phyloP scores from a whole-genome alignment of 768 basidiomycete species.

The Ramaria rubella region DNA sequence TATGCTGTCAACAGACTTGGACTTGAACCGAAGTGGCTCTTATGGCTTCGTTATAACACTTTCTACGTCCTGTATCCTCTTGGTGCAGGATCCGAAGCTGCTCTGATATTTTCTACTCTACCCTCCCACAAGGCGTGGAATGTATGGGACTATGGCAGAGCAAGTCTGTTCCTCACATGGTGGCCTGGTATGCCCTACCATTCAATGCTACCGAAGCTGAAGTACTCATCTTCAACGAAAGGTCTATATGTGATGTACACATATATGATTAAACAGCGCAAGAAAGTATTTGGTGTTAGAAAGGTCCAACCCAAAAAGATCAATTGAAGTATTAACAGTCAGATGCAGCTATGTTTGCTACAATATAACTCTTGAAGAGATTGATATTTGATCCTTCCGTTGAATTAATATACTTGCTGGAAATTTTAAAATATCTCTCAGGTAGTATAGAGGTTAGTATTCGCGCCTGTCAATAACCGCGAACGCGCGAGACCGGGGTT shows the following conservation, averaged over 20 bases:
- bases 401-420: background rate
- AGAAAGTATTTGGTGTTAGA: constrained; percentile 41
- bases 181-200: constrained; percentile 66
- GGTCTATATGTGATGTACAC: constrained; percentile 50
- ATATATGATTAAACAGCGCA: constrained; percentile 53
- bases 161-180: constrained; percentile 69
- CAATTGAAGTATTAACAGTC: background rate
- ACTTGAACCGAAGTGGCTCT: constrained; percentile 39
- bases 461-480: constrained; percentile 10
- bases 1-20: constrained; percentile 68
- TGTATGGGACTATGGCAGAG: constrained; percentile 58
- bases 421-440: background rate
- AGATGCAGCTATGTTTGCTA: background rate
- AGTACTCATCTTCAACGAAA: constrained; percentile 16
- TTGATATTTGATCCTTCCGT: too few relatives aligned
- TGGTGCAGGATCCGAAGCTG: constrained; percentile 87
- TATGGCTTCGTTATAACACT: constrained; percentile 81
- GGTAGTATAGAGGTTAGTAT: constrained; percentile 12
- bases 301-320: background rate
- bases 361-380: too few relatives aligned
- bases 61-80: constrained; percentile 93
- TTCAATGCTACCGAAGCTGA: background rate
- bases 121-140: constrained; percentile 39
- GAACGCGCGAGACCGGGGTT: constrained; percentile 13
- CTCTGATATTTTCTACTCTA: constrained; percentile 72